Evolutionary conservation across 2,329 filamentous ascomycete genomes (phyloP), one percentile per base, ranked within the genome.

Genomic region (Aureobasidium vineae): DNA sequence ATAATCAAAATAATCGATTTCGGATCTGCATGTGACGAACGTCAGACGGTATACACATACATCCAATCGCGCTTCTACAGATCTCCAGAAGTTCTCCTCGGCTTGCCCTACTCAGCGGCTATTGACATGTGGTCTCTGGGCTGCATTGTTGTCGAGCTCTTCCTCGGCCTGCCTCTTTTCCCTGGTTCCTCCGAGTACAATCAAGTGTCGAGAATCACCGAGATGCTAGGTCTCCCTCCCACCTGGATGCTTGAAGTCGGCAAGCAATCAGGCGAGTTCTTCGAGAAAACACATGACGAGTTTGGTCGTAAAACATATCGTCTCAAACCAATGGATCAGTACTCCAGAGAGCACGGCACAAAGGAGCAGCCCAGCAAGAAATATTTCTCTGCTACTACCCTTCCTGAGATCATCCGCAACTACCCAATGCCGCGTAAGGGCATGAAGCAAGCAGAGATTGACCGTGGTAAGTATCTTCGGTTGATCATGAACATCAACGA

Each of bases 1-100:
- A 98, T 99, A 71, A 99, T 99, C 84, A 99, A 99, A 79, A 97
- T 99, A 74, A 99, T 99, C 77, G 95, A 99, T 83, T 99, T 99
- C 75, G 95, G 95, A 50, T 99, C 95, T 43, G 95, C 95, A 16
- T 99, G 95, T 77, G 95, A 99, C 77, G 95, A 99, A 79, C 88
- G 95, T 60, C 95, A 99, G 77, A 99, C 95, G 0, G 95, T 99
- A 33, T 99, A 99, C 78, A 99, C 95, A 6, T 99, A 99, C 77
- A 99, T 99, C 68, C 95, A 99, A 77, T 99, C 95, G 11, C 86
- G 95, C 72, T 99, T 99, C 79, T 99, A 99, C 79, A 88, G 95
- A 70, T 99, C 95, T 0, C 95, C 95, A 1, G 95, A 99, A 77
- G 95, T 99, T 15, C 79, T 99, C 43, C 82, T 99, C n/a, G 95